phyloP scores from a whole-genome alignment of 1,139 yeast genomes.

The Lipomyces yarrowii region DNA sequence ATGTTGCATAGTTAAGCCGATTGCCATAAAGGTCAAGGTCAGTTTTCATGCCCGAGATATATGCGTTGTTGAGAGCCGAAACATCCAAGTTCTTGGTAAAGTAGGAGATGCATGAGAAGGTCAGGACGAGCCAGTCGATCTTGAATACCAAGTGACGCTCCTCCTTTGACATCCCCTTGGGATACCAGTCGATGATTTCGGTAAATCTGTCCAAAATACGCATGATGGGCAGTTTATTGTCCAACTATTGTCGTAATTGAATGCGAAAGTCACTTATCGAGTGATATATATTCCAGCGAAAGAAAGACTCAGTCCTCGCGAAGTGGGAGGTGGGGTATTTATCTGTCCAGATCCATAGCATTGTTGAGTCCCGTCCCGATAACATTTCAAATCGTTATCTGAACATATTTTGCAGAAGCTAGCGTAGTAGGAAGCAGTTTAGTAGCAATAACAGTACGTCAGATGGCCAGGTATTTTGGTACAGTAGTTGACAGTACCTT shows the following conservation, averaged over 20 bases:
- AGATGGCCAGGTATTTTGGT: neutral
- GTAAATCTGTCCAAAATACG: neutral
- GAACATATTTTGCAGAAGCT: neutral
- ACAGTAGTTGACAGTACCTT: neutral
- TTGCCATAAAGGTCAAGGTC: slow-evolving; percentile 54
- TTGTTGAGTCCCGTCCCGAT: neutral
- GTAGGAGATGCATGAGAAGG: slow-evolving; percentile 41
- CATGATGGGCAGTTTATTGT: neutral
- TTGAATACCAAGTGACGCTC: slow-evolving; percentile 41
- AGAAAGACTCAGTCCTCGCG: neutral
- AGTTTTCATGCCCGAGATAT: slow-evolving; percentile 64
- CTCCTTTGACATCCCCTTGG: slow-evolving; percentile 6
- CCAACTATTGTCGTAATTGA: neutral
- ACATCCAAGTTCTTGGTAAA: slow-evolving; percentile 45
- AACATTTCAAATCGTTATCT: neutral
- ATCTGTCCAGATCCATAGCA: neutral
- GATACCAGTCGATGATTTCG: slow-evolving; percentile 8
- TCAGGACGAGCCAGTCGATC: slow-evolving; percentile 41
- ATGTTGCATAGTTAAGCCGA: slow-evolving; percentile 54
- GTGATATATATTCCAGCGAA: neutral
- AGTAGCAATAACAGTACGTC: neutral
- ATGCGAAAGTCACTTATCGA: neutral
- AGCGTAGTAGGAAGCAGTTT: neutral
- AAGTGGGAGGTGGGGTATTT: neutral
- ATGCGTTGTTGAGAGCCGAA: slow-evolving; percentile 49